Conservation (phyloP, 352 stramenopile species). For the Phytophthora tubulina region DNA sequence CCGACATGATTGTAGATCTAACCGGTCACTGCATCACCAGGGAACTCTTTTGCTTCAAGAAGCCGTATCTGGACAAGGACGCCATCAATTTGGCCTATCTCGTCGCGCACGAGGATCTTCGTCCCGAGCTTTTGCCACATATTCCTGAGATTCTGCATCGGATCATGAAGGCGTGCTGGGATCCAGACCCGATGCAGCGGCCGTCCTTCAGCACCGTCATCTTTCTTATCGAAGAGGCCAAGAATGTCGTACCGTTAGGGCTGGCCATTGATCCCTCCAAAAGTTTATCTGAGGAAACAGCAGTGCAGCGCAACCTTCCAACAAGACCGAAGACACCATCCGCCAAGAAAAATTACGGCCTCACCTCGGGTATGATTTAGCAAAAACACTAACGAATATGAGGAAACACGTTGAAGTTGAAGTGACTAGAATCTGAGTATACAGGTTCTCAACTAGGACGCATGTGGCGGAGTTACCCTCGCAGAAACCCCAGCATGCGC, state of each 20-base stretch:
- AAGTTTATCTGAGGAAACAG: conserved; percentile 55
- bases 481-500: too few species aligned
- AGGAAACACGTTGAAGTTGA: too few species aligned
- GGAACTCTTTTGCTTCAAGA: conserved; percentile 88
- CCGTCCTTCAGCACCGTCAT: conserved; percentile 71
- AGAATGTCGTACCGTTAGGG: conserved; percentile 57
- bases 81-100: conserved; percentile 83
- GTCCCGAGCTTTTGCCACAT: conserved; percentile 63
- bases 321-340: conserved; percentile 42
- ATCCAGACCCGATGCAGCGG: conserved; percentile 59
- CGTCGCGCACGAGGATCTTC: conserved; percentile 79
- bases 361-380: conserved; percentile 67
- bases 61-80: conserved; percentile 83
- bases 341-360: conserved; percentile 58
- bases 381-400: neutral
- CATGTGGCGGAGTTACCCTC: too few species aligned
- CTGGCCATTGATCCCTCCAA: conserved; percentile 68
- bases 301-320: conserved; percentile 38
- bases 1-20: neutral
- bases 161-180: conserved; percentile 78
- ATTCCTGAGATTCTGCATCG: conserved; percentile 75
- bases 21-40: conserved; percentile 30
- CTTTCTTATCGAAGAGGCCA: conserved; percentile 69
- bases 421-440: too few species aligned
- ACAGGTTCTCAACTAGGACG: too few species aligned